phyloP scores from a whole-genome alignment of 257 asterid species.

The Forsythia suspensa region DNA sequence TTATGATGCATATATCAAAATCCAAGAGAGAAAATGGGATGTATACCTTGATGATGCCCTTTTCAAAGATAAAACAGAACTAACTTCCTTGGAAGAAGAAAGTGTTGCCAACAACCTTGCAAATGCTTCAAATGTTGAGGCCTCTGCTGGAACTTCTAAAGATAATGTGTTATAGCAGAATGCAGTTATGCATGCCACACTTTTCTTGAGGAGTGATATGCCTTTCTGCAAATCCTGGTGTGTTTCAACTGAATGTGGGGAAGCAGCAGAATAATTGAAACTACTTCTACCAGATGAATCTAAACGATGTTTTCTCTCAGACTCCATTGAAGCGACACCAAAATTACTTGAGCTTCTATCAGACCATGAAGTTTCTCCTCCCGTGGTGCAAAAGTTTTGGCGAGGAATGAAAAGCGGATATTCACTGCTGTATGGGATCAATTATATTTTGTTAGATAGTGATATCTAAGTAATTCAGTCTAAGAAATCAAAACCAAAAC shows the following conservation, averaged over 20 bases:
- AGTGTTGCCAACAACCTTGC: slow-evolving; percentile 77
- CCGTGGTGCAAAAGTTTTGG: slow-evolving; percentile 73
- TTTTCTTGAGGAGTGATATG: slow-evolving; percentile 95
- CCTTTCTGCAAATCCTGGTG: slow-evolving; percentile 99
- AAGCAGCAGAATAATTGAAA: slow-evolving; percentile 75
- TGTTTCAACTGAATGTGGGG: slow-evolving; percentile 76
- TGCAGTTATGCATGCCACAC: slow-evolving; percentile 92
- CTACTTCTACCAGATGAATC: slow-evolving; percentile 75
- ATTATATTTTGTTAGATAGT: slow-evolving; percentile 14
- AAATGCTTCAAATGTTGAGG: slow-evolving; percentile 93
- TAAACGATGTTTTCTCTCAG: slow-evolving; percentile 75
- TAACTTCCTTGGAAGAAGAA: slow-evolving; percentile 94
- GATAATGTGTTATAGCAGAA: slow-evolving; percentile 72
- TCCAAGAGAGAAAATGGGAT: slow-evolving; percentile 1
- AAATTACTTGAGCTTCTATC: slow-evolving; percentile 92
- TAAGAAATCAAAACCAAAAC: slow-evolving; percentile 36
- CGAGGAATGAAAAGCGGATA: slow-evolving; percentile 95
- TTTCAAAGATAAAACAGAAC: slow-evolving; percentile 69
- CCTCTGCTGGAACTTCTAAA: slow-evolving; percentile 79
- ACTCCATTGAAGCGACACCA: slow-evolving; percentile 91
- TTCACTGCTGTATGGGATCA: slow-evolving; percentile 59
- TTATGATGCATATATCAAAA: slow-evolving; percentile 11
- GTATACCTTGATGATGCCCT: slow-evolving; percentile 72
- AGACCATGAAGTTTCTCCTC: slow-evolving; percentile 93
- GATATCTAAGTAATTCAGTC: slow-evolving; percentile 5